Base-by-base conservation (phyloP, 768 basidiomycete species). In the Exidia glandulosa region DNA sequence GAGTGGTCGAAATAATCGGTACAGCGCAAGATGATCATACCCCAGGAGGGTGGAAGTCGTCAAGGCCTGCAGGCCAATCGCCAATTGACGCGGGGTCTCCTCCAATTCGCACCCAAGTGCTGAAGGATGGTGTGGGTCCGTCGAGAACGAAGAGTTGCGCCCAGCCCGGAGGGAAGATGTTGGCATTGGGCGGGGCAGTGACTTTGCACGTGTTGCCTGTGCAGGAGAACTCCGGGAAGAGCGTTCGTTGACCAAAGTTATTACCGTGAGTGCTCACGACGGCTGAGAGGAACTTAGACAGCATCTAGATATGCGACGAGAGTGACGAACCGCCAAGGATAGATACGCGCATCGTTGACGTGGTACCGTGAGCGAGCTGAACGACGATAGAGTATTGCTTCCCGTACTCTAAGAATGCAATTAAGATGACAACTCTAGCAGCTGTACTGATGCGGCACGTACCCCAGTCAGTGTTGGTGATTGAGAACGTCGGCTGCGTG, bases 391-490 rank as follows among this genome's bases (percentile, higher is more conserved):
- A 67, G 64, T 83, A 82, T n/a, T 69, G 68, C 12, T 77, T 76
- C 0, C 80, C 77, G 31, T 85, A 82, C 0, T 65, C 69, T n/a
- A n/a, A n/a, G n/a, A n/a, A n/a, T n/a, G n/a, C n/a, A n/a, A n/a
- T n/a, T n/a, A n/a, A n/a, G n/a, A n/a, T n/a, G n/a, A n/a, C n/a
- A n/a, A n/a, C n/a, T n/a, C n/a, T n/a, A n/a, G n/a, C n/a, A n/a
- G n/a, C n/a, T n/a, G n/a, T n/a, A n/a, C n/a, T n/a, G n/a, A n/a
- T n/a, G n/a, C n/a, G n/a, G n/a, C n/a, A n/a, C n/a, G n/a, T n/a
- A n/a, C n/a, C n/a, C 87, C 87, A 90, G 66, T 91, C 88, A 10
- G 87, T 87, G 63, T 80, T 72, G 41, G 66, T 45, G 16, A 83
- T 83, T 67, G 86, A 62, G 59, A 50, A 65, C 5, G 57, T 37